Conservation (phyloP, 1,284 basidiomycete genomes). For the Pascua guehoae region DNA sequence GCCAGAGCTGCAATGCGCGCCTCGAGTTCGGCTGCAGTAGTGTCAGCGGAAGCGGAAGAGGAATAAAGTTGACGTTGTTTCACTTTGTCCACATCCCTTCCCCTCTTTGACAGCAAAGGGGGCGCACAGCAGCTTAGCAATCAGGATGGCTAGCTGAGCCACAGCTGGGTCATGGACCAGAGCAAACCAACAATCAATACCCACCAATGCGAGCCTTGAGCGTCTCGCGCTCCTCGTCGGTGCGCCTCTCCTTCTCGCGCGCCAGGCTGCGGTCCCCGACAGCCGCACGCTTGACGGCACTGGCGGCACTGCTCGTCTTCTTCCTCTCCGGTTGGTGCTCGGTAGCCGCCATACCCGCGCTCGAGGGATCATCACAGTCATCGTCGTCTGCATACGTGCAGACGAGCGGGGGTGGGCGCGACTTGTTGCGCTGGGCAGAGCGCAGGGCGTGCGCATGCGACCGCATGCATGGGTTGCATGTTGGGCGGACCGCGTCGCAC, state of each 20-base stretch:
- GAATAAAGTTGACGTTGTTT: no score
- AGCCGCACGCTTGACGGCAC: slow-evolving; percentile 7
- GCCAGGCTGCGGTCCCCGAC: slow-evolving; percentile 13
- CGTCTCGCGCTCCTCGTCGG: slow-evolving; percentile 30
- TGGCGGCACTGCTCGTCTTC: slow-evolving; percentile 1
- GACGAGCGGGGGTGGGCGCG: slow-evolving; percentile 23
- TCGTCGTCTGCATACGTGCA: slow-evolving; percentile 38
- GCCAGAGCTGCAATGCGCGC: slow-evolving; percentile 26
- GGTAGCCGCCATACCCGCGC: background rate
- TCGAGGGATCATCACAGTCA: background rate
- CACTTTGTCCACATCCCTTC: no score
- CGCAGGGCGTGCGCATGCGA: slow-evolving; percentile 44
- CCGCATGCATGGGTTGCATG: slow-evolving; percentile 42
- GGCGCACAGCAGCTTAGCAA: no score
- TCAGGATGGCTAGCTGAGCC: no score
- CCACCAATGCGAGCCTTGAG: slow-evolving; percentile 28
- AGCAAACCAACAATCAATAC: background rate
- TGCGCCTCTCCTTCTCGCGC: slow-evolving; percentile 23
- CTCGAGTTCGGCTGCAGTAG: slow-evolving; percentile 37
- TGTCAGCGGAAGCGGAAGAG: background rate
- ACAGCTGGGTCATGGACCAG: no score
- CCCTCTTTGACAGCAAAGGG: no score
- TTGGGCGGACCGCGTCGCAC: slow-evolving; percentile 40
- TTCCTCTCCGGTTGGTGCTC: slow-evolving; percentile 12
- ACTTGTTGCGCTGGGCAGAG: slow-evolving; percentile 36